Evolutionary conservation across 2,329 filamentous ascomycete species (phyloP), one percentile per base, ranked within the genome.

Genomic region (Aureobasidium sp.): DNA sequence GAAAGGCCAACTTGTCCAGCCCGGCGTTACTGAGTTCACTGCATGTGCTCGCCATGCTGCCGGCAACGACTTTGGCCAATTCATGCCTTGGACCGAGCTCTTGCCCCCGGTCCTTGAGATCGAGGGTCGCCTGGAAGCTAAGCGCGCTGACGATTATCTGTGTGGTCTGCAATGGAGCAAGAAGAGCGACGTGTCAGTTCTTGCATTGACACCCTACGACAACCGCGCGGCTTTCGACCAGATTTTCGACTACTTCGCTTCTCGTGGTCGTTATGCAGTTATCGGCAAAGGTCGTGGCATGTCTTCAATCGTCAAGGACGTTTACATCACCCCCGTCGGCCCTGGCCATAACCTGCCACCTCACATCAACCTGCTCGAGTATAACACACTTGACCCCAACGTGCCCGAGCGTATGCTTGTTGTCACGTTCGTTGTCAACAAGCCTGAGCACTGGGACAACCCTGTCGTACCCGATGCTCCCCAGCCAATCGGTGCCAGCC

Each of bases 131-230:
- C 94, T 99, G 63, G 85, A 89, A 57, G 85, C 90, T 67, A 82
- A 88, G 63, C 88, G 88, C 66, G 94, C 93, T 11, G 91, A 91
- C 61, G 90, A 95, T 64, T 99, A 99, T 69, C 85, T 99, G 0
- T 94, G 91, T 70, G 86, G 90, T 55, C 80, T 97, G 64, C 85
- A 91, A 13, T 95, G 90, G 73, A 93, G 88, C 71, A 83, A 84
- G 58, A 86, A 86, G 55, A 92, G 90, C 2, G 94, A 97, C 69
- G 85, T 99, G 6, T 83, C 91, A 1, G 89, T 97, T 27, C 83
- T 95, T 25, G 85, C 85, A 48, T 76, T 97, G 37, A 82, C 82
- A 21, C 78, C 82, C 1, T 82, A 85, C 1, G 84, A 87, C 27
- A 79, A 85, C 5, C 74, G 78, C 5, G 78, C 78, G 0, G 83